phyloP scores from a whole-genome alignment of 1,284 basidiomycete species.

The Psilocybe mexicana region DNA sequence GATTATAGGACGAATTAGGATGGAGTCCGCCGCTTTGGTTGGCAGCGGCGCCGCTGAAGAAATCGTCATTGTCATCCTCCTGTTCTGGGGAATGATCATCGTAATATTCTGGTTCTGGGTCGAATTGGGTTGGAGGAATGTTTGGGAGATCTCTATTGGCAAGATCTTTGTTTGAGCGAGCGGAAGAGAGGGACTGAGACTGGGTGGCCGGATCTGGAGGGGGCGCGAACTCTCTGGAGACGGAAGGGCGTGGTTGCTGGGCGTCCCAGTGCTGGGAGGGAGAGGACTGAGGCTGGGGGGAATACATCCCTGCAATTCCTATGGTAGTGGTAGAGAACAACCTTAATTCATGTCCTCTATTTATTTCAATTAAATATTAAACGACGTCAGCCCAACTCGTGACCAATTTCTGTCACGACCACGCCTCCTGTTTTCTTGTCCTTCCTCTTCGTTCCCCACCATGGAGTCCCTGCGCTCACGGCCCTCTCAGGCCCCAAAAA shows the following conservation, averaged over 20 bases:
- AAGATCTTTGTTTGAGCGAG: constrained; percentile 23
- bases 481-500: constrained; percentile 49
- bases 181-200: constrained; percentile 15
- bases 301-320: constrained; percentile 17
- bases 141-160: constrained; percentile 23
- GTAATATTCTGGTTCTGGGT: constrained; percentile 29
- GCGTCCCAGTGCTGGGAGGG: constrained; percentile 23
- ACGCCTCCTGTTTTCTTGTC: not conserved
- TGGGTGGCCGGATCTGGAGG: constrained; percentile 15
- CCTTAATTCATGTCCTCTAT: constrained; percentile 2
- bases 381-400: constrained; percentile 5
- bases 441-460: constrained; percentile 2
- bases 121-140: constrained; percentile 20
- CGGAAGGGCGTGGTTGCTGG: constrained; percentile 23
- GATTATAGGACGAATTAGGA: constrained; percentile 28
- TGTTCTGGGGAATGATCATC: constrained; percentile 35
- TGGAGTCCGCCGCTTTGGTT: constrained; percentile 29
- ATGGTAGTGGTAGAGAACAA: constrained; percentile 21
- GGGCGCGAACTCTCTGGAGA: constrained; percentile 20
- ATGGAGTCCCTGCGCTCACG: constrained; percentile 72
- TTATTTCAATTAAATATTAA: not conserved
- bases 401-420: not conserved
- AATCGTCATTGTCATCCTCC: constrained; percentile 44
- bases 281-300: constrained; percentile 21
- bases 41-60: constrained; percentile 39